Evolutionary conservation across 768 basidiomycete genomes (phyloP).

Genomic region (Suillus clintonianus): DNA sequence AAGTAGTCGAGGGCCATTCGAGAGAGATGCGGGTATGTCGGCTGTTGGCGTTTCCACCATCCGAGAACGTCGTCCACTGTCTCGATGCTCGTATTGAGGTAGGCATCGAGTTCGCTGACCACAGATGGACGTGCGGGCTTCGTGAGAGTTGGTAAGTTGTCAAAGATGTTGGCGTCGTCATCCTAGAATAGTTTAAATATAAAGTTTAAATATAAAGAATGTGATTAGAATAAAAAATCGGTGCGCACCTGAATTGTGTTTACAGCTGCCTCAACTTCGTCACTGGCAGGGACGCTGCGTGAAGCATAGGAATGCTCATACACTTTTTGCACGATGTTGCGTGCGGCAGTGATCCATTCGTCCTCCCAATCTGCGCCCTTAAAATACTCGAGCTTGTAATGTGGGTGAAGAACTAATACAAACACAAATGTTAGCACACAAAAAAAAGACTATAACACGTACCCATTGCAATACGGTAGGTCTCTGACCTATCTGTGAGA

Average conservation of each 20-base stretch:
- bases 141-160: conserved; percentile 2
- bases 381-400: conserved; percentile 32
- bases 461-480: not conserved
- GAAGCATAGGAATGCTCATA: conserved; percentile 13
- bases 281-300: not conserved
- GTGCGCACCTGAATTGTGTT: too few species aligned
- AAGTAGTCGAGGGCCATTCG: not conserved
- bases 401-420: conserved; percentile 29
- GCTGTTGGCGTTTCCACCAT: conserved; percentile 25
- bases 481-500: conserved; percentile 14
- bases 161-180: conserved; percentile 1
- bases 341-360: conserved; percentile 26
- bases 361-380: conserved; percentile 23
- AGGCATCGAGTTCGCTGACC: conserved; percentile 25
- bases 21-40: conserved; percentile 30
- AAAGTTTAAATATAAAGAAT: not conserved
- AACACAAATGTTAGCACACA: not conserved
- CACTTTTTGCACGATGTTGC: conserved; percentile 16
- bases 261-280: too few species aligned
- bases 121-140: not conserved
- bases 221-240: too few species aligned
- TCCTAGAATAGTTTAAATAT: not conserved
- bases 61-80: conserved; percentile 18
- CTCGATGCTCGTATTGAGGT: conserved; percentile 25
- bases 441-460: conserved; percentile 3